Evolutionary conservation across 257 asterid species (phyloP).

Genomic region (Nicotiana otophora): DNA sequence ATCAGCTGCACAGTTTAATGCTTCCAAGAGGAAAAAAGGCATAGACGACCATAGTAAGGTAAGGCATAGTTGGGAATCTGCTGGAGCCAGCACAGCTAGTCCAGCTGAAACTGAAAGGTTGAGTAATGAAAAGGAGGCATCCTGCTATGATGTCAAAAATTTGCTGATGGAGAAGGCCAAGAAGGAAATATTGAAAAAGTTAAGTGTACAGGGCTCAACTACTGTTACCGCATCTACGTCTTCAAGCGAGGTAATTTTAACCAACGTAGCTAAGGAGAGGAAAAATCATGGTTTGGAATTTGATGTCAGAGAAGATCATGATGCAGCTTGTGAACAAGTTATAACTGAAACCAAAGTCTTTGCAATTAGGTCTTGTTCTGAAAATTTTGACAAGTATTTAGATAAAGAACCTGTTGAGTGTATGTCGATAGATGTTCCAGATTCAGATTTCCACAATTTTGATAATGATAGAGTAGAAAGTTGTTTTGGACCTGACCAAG

Average conservation of each 20-base stretch:
- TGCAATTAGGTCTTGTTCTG: slow-evolving; percentile 10
- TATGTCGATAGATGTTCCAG: slow-evolving; percentile 35
- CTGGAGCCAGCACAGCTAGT: slow-evolving; percentile 9
- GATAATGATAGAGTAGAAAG: slow-evolving; percentile 35
- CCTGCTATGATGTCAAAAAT: slow-evolving; percentile 25
- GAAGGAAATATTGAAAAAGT: slow-evolving; percentile 32
- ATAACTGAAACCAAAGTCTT: slow-evolving; percentile 17
- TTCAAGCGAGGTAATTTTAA: slow-evolving; percentile 18
- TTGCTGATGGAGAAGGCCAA: slow-evolving; percentile 57
- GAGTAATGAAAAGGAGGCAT: slow-evolving; percentile 10
- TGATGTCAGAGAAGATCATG: slow-evolving; percentile 15
- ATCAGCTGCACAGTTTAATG: slow-evolving; percentile 28
- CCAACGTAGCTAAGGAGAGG: slow-evolving; percentile 18
- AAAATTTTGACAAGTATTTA: slow-evolving; percentile 6
- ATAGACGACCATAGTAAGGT: slow-evolving; percentile 27
- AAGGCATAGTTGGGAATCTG: slow-evolving; percentile 27
- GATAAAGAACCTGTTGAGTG: slow-evolving; percentile 20
- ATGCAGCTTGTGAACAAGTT: slow-evolving; percentile 22
- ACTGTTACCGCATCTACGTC: slow-evolving; percentile 16
- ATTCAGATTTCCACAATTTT: slow-evolving; percentile 56
- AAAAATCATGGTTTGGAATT: slow-evolving; percentile 7
- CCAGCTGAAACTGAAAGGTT: slow-evolving; percentile 17
- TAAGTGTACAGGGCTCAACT: slow-evolving; percentile 25
- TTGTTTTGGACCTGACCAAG: slow-evolving; percentile 51
- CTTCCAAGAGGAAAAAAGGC: slow-evolving; percentile 56